Evolutionary conservation across 768 basidiomycete species (phyloP), one percentile per base, ranked within the genome.

Genomic region (Kwoniella dendrophila): DNA sequence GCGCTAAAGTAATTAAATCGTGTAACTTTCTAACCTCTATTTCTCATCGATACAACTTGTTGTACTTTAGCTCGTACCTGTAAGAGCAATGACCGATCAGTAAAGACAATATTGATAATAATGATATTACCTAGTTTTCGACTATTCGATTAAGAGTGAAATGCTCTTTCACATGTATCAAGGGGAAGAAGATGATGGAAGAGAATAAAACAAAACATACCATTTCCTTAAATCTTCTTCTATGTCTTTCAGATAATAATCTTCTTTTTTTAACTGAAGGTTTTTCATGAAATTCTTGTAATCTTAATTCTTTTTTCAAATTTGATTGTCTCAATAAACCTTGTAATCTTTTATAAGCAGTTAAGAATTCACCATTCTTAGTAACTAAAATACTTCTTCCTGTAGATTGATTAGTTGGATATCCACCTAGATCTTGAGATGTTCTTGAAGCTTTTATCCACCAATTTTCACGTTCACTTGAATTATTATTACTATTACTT

Each of bases 221-320:
- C 63, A 65, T 65, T 53, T 65, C 63, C 58, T 60, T 59, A 40
- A 65, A 65, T 41, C 63, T 65, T 45, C 63, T 49, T 33, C 63
- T 30, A 51, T 65, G 63, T 36, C 63, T 47, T 43, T 65, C 63
- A 43, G 43, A 49, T 22, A 65, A 41, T 40, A 65, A 56, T 47
- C 63, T 65, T 53, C 63, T 59, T 47, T 47, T 55, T 51, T 48
- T 54, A 5, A 59, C 63, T 38, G 44, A 38, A 12, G 63, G 63
- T 32, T 65, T 65, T 48, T 65, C 63, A 51, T 65, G 47, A 51
- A 44, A 65, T 45, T 65, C 63, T 11, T 53, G 52, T 48, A 65
- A 41, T 29, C 58, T 59, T 30, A 57, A 38, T 40, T 66, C 64
- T 55, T 54, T 56, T 22, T 59, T 61, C 38, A 62, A 30, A 40